A percentile compares a stretch with the other conserved stretches of the same genome.
Conservation (phyloP, 73 alveolate species). For the Blepharisma stoltei region DNA sequence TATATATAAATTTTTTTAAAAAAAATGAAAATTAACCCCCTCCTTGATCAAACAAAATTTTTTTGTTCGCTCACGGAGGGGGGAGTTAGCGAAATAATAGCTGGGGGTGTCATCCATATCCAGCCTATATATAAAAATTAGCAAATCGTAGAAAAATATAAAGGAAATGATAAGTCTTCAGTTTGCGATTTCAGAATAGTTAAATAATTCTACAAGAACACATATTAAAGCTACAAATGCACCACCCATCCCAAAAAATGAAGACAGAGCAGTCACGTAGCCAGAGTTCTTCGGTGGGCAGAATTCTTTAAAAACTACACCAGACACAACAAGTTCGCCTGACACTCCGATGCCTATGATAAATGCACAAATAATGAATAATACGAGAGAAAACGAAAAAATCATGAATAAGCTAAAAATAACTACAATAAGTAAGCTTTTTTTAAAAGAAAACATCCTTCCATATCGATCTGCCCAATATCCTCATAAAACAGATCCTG, state of each 20-base stretch:
- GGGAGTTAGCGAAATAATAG: too few relatives aligned
- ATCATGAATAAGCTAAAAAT: background rate
- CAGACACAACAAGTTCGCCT: background rate
- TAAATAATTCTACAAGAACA: background rate
- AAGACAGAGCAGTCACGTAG: background rate
- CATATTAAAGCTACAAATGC: background rate
- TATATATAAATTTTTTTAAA: too few relatives aligned
- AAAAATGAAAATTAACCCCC: too few relatives aligned
- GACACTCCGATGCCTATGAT: background rate
- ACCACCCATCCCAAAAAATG: background rate
- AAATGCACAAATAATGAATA: background rate
- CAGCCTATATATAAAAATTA: too few relatives aligned
- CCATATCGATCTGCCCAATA: background rate
- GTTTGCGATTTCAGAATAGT: background rate
- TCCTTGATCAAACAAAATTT: too few relatives aligned
- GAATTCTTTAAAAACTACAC: background rate
- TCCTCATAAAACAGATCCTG: background rate
- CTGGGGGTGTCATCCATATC: too few relatives aligned
- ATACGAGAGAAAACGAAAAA: background rate
- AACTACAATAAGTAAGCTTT: background rate
- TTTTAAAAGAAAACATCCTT: background rate
- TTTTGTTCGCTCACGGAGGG: too few relatives aligned
- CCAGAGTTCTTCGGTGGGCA: background rate
- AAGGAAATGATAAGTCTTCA: background rate
- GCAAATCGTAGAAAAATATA: too few relatives aligned